A percentile compares a stretch with the other conserved stretches of the same genome.
These are phyloP conservation scores for Phytophthora lateralis DNA, from an alignment of 352 stramenopile species.

Conservation along the genomic window DNA sequence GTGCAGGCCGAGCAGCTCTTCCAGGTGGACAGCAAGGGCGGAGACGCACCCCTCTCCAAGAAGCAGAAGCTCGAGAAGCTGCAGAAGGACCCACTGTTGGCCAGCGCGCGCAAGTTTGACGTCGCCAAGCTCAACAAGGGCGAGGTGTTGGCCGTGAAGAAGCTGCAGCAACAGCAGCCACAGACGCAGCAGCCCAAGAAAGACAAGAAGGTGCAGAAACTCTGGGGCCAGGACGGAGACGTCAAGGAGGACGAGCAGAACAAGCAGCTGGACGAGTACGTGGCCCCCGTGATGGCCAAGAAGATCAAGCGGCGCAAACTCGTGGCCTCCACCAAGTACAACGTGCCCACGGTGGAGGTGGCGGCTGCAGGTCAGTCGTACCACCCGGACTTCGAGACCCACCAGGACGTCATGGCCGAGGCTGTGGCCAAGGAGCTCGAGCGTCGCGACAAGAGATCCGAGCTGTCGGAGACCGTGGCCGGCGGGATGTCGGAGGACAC, in stretches of 20 bases:
- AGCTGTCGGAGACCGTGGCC: constrained; percentile 50
- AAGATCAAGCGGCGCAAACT: constrained; percentile 64
- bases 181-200: constrained; percentile 8
- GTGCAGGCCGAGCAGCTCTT: constrained; percentile 76
- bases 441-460: constrained; percentile 51
- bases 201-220: constrained; percentile 23
- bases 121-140: constrained; percentile 63
- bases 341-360: constrained; percentile 76
- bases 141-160: constrained; percentile 62
- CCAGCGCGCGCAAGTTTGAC: constrained; percentile 76
- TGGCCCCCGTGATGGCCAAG: constrained; percentile 61
- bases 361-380: constrained; percentile 83
- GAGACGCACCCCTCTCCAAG: constrained; percentile 56
- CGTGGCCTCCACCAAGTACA: constrained; percentile 65
- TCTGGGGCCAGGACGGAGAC: constrained; percentile 58
- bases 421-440: constrained; percentile 75
- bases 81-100: constrained; percentile 71
- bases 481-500: constrained; percentile 80
- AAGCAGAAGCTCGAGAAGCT: constrained; percentile 68
- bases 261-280: constrained; percentile 60
- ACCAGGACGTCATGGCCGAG: constrained; percentile 81
- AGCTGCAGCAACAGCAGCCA: constrained; percentile 45
- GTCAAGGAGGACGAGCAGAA: constrained; percentile 43
- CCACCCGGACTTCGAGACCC: constrained; percentile 80
- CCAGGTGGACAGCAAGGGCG: constrained; percentile 79